A percentile compares a stretch with the other conserved stretches of the same genome.
Evolutionary conservation across 2,329 filamentous ascomycete species (phyloP).

Genomic region (Xylariaceae sp.): DNA sequence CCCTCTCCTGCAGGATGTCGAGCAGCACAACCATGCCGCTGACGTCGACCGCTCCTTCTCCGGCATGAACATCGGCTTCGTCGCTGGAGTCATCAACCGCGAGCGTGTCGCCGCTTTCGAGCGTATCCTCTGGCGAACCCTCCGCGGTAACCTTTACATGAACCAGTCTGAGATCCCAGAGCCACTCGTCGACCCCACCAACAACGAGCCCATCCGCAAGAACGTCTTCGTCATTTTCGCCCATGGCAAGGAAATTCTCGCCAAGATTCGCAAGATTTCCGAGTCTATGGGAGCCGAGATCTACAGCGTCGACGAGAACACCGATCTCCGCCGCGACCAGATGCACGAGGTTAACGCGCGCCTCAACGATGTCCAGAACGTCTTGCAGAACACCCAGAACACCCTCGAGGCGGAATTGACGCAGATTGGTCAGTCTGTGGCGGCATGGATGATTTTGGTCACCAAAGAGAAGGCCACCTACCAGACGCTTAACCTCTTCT

Average conservation of each 20-base stretch:
- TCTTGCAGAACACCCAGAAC: slow-evolving; percentile 90
- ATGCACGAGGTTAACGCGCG: slow-evolving; percentile 96
- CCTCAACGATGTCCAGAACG: slow-evolving; percentile 84
- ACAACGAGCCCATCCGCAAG: slow-evolving; percentile 90
- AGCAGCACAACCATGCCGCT: slow-evolving; percentile 68
- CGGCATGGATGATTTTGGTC: slow-evolving; percentile 95
- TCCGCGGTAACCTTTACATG: slow-evolving; percentile 98
- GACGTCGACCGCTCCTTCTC: slow-evolving; percentile 85
- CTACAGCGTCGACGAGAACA: slow-evolving; percentile 97
- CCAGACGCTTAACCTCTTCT: slow-evolving; percentile 92
- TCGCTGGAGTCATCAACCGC: slow-evolving; percentile 90
- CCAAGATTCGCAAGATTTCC: slow-evolving; percentile 98
- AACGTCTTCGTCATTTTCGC: slow-evolving; percentile 99
- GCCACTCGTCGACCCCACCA: slow-evolving; percentile 84
- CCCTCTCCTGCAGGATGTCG: slow-evolving; percentile 86
- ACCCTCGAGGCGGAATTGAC: slow-evolving; percentile 90
- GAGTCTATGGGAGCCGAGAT: slow-evolving; percentile 94
- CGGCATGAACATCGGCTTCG: slow-evolving; percentile 98
- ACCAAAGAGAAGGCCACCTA: slow-evolving; percentile 99
- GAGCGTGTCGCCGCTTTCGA: slow-evolving; percentile 95
- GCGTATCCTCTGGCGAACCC: slow-evolving; percentile 93
- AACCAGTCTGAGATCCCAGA: slow-evolving; percentile 99
- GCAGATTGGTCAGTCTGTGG: slow-evolving; percentile 87
- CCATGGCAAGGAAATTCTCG: slow-evolving; percentile 95
- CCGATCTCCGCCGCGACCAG: slow-evolving; percentile 90